Evolutionary conservation across 345 rosid genomes (phyloP), one percentile per base, ranked within the genome.

Genomic region (Iberis pinnata): DNA sequence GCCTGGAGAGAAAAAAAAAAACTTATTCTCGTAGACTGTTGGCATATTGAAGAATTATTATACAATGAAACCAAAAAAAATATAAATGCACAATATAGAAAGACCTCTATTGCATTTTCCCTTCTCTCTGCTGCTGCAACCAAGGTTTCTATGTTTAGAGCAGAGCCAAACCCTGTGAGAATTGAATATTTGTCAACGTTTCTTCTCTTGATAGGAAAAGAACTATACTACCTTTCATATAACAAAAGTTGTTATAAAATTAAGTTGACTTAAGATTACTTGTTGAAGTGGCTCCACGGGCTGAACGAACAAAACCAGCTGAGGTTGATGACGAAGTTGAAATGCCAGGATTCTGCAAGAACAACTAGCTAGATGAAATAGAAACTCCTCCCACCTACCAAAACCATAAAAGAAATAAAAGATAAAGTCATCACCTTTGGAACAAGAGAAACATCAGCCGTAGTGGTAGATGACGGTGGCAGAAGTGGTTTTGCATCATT

Each of bases 121-220:
- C 96, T 82, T 71, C 95, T 82, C 78, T 84, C 96, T 14, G 96
- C 95, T 52, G 98, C 98, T 71, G 96, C 93, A 63, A 82, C 88
- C 36, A 92, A 79, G 47, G 98, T 92, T 75, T 83, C 98, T 54
- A 92, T 84, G 74, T 83, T 92, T 83, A 92, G 65, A 35, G 98
- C 89, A 57, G 98, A 88, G 62, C 98, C 96, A 78, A 90, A 92
- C 65, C 89, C 98, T 92, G 70, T 46, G 70, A 32, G 8, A 60
- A 31, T 60, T 8, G 35, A 40, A 12, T 26, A 19, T 43, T 15
- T 17, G 46, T 33, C 56, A 60, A n/a, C n/a, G n/a, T n/a, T n/a
- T n/a, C 31, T 56, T 41, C 10, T 53, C 40, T 18, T 52, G 22
- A 25, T 37, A 49, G 33, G 40, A 24, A 35, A 31, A 9, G 16